Conservation (phyloP, 306 rosid species). For the Cucumis cinereus region DNA sequence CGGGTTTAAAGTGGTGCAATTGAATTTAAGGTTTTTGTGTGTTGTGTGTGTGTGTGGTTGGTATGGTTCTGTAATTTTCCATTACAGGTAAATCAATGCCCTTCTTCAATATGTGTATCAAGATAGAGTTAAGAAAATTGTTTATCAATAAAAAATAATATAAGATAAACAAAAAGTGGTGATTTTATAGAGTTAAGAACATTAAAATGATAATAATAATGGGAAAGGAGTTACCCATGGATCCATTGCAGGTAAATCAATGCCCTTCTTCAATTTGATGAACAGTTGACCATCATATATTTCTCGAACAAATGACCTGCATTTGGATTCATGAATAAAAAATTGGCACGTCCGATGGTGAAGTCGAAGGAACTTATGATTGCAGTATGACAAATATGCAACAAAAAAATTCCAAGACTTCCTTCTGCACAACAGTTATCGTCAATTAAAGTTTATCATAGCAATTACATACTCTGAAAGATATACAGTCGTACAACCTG, state of each 20-base stretch:
- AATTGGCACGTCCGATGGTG: not conserved
- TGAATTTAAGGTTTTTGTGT: not conserved
- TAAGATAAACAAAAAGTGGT: not conserved
- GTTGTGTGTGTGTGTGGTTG: not conserved
- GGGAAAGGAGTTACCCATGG: slow-evolving; percentile 56
- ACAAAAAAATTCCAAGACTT: not conserved
- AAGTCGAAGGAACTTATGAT: not conserved
- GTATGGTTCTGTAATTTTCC: not conserved
- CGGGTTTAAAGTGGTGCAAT: not conserved
- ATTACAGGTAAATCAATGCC: no score
- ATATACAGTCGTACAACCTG: slow-evolving; percentile 61
- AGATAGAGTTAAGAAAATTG: no score
- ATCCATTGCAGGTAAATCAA: slow-evolving; percentile 80
- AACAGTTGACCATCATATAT: slow-evolving; percentile 72
- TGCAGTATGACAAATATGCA: not conserved
- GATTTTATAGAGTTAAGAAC: not conserved
- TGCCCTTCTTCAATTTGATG: slow-evolving; percentile 70
- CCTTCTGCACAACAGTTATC: slow-evolving; percentile 4
- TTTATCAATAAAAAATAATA: not conserved
- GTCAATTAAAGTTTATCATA: not conserved
- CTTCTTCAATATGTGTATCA: no score
- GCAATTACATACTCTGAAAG: slow-evolving; percentile 61
- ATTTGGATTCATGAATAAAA: not conserved
- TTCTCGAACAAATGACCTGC: slow-evolving; percentile 75
- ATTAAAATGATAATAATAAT: not conserved